Percentiles rank a stretch among this genome's conserved stretches.
Evolutionary conservation across 2,329 filamentous ascomycete genomes (phyloP).

Genomic region (Colletotrichum theobromicola): DNA sequence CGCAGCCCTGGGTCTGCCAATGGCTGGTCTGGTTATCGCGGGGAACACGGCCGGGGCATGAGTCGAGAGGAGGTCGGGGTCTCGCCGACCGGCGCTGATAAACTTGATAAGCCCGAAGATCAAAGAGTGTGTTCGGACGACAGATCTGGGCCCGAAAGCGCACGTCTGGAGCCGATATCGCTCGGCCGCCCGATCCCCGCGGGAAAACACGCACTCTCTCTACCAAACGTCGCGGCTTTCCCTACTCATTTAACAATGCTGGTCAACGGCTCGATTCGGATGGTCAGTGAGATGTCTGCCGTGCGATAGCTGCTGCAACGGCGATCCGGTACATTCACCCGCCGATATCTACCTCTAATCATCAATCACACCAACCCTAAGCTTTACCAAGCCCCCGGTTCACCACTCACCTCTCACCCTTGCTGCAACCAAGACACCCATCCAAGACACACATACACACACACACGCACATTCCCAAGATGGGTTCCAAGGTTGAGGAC

Average conservation of each 20-base stretch:
- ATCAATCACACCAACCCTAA: neutral
- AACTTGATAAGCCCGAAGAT: neutral
- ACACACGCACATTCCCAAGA: neutral
- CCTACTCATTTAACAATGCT: constrained; percentile 4
- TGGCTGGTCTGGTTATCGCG: neutral
- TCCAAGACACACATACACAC: neutral
- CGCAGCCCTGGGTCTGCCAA: neutral
- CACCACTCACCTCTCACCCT: neutral
- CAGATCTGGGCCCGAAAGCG: constrained; percentile 1
- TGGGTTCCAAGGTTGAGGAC: constrained; percentile 10
- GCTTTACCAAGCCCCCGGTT: neutral
- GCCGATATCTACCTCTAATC: neutral
- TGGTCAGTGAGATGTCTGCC: neutral
- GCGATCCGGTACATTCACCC: neutral
- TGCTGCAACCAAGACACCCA: neutral
- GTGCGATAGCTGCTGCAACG: neutral
- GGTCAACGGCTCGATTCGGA: neutral
- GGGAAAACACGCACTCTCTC: neutral
- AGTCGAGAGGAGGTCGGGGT: neutral
- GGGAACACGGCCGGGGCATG: neutral
- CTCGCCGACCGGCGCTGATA: neutral
- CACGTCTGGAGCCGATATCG: constrained; percentile 3
- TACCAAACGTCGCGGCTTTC: neutral
- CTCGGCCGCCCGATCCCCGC: constrained; percentile 8
- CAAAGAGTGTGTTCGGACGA: neutral